Evolutionary conservation across 176 grass and related monocot genomes (phyloP), one percentile per base, ranked within the genome.

Genomic region (Zoysia japonica): DNA sequence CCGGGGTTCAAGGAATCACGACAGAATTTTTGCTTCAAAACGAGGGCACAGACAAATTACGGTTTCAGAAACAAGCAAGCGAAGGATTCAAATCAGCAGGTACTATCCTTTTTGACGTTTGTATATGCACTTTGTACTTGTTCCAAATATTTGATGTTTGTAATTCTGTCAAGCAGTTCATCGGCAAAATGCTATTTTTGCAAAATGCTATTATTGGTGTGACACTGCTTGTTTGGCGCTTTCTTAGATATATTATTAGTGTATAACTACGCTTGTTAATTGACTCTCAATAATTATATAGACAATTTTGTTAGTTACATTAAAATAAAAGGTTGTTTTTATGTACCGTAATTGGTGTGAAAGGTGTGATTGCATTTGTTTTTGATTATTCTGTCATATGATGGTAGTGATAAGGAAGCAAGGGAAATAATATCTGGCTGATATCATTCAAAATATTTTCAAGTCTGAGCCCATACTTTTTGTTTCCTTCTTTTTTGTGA

Each of bases 31-130:
- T 84, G 83, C 70, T 97, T 88, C 50, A 92, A 86, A 71, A 77
- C 82, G 5, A 92, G 82, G 62, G 45, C 82, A 49, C 40, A 90
- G 61, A 90, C 90, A 67, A 87, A 82, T 72, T 96, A 93, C 63
- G 90, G 65, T 76, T 47, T 73, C n/a, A 93, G 72, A 76, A 87
- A 10, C 64, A 91, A 93, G 81, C 63, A 72, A 35, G 62, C 1
- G 1, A 97, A 90, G 63, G 73, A 90, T 72, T 56, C 79, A 51
- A 93, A 47, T 14, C 76, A 83, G 49, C 80, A 95, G 89, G 92
- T 94, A 89, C 46, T 67, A 49, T 0, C 11, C 10, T 68, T 75
- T 49, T 40, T 35, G 49, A 67, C 53, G 35, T 15, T 77, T 77
- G 0, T 40, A 1, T 55, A 37, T 46, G 19, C 11, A 36, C 43